phyloP scores from a whole-genome alignment of 73 alveolate species.

The Paramecium octaurelia region DNA sequence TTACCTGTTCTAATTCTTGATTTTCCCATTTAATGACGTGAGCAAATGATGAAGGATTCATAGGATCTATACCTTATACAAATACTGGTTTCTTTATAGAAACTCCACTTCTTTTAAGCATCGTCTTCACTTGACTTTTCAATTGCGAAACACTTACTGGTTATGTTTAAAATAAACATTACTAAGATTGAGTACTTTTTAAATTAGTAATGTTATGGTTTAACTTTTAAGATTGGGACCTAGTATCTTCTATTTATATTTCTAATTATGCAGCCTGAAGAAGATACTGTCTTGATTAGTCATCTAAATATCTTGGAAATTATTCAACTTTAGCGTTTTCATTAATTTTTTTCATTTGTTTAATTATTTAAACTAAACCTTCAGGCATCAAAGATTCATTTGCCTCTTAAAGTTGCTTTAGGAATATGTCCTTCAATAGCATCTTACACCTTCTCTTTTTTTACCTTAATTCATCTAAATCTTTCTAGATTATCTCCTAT shows the following conservation, averaged over 20 bases:
- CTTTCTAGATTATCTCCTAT: background rate
- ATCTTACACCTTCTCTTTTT: conserved; percentile 38
- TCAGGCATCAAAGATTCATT: background rate
- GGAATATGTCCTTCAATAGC: conserved; percentile 23
- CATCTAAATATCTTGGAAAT: background rate
- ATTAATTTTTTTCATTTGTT: conserved; percentile 36
- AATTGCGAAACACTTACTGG: conserved; percentile 15
- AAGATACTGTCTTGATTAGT: background rate
- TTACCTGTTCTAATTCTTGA: background rate
- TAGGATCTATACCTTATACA: conserved; percentile 47
- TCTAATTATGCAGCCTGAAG: conserved; percentile 9
- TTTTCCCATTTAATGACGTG: conserved; percentile 40
- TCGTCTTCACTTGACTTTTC: background rate
- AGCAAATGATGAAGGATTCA: conserved; percentile 45
- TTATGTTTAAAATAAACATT: background rate
- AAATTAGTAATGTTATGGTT: background rate
- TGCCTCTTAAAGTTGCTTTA: conserved; percentile 16
- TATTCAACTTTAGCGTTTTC: conserved; percentile 28
- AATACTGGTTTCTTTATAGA: conserved; percentile 32
- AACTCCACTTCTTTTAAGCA: background rate
- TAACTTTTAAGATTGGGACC: background rate
- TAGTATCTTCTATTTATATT: conserved; percentile 14
- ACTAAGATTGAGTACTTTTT: background rate
- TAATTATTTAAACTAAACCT: background rate
- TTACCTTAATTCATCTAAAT: conserved; percentile 23